phyloP scores from a whole-genome alignment of 1,139 yeast species.

The Magnusiomyces suaveolens region DNA sequence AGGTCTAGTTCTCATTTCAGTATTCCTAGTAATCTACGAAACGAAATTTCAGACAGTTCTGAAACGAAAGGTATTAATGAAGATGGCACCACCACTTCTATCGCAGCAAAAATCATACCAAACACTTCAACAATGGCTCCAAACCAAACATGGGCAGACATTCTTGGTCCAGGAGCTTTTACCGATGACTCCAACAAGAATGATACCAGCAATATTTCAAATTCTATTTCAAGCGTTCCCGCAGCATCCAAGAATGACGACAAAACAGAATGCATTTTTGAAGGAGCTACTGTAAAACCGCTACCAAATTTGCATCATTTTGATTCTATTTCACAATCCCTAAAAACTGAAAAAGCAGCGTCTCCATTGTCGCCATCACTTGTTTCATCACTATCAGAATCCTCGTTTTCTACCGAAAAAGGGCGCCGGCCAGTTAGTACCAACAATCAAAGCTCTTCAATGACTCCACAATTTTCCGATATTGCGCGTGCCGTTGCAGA shows the following conservation, averaged over 20 bases:
- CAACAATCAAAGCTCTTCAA: background rate
- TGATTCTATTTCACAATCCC: background rate
- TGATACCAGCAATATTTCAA: background rate
- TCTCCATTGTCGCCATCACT: background rate
- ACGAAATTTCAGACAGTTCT: background rate
- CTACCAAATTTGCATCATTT: background rate
- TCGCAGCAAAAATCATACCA: background rate
- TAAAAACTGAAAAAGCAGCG: background rate
- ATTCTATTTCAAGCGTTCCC: background rate
- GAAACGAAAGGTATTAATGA: background rate
- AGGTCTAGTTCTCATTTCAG: background rate
- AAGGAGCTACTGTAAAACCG: background rate
- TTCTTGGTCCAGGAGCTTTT: background rate
- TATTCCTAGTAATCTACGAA: background rate
- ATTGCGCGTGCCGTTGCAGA: conserved; percentile 1
- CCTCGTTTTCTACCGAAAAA: background rate
- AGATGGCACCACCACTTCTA: background rate
- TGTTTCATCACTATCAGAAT: background rate
- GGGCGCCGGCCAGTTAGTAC: background rate
- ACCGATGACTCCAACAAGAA: background rate
- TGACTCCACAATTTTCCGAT: background rate
- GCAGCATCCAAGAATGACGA: background rate
- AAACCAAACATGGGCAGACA: background rate
- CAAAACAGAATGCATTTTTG: background rate
- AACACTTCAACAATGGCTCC: background rate